These are phyloP conservation scores for Candida parachauliodes DNA, from an alignment of 805 yeast species.

Conservation along the genomic window DNA sequence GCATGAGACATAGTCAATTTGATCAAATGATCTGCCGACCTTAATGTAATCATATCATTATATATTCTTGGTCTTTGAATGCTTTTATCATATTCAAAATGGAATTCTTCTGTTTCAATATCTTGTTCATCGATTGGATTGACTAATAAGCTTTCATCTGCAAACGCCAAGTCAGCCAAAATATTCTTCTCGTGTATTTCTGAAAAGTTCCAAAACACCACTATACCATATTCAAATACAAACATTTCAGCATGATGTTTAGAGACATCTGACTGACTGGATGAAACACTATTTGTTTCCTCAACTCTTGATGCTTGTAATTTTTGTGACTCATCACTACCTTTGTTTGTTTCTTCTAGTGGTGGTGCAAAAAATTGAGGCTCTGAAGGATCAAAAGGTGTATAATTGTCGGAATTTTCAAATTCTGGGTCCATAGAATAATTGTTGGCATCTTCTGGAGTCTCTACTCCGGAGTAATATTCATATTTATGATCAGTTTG, in stretches of 20 bases:
- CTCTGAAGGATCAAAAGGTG: constrained; percentile 83
- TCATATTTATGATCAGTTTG: constrained; percentile 90
- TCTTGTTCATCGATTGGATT: constrained; percentile 83
- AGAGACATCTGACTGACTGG: constrained; percentile 35
- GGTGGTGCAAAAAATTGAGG: constrained; percentile 79
- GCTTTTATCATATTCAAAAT: constrained; percentile 64
- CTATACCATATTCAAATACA: constrained; percentile 86
- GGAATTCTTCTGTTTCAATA: constrained; percentile 87
- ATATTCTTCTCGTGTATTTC: constrained; percentile 91
- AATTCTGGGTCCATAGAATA: constrained; percentile 44
- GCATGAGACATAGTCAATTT: constrained; percentile 94
- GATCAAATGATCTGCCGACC: constrained; percentile 88
- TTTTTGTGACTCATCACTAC: constrained; percentile 10
- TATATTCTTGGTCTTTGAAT: constrained; percentile 71
- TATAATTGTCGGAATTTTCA: constrained; percentile 37
- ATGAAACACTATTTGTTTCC: constrained; percentile 1
- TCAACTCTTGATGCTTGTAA: not conserved
- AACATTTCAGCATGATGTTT: constrained; percentile 82
- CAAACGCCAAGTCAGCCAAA: constrained; percentile 85
- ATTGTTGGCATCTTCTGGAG: constrained; percentile 53
- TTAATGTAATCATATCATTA: constrained; percentile 89
- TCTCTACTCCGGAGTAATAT: constrained; percentile 77
- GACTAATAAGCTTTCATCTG: constrained; percentile 51
- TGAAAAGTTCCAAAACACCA: constrained; percentile 97
- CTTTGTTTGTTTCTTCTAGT: constrained; percentile 21